Conservation (phyloP, 148 eudicot species). For the Chenopodium berlandieri region DNA sequence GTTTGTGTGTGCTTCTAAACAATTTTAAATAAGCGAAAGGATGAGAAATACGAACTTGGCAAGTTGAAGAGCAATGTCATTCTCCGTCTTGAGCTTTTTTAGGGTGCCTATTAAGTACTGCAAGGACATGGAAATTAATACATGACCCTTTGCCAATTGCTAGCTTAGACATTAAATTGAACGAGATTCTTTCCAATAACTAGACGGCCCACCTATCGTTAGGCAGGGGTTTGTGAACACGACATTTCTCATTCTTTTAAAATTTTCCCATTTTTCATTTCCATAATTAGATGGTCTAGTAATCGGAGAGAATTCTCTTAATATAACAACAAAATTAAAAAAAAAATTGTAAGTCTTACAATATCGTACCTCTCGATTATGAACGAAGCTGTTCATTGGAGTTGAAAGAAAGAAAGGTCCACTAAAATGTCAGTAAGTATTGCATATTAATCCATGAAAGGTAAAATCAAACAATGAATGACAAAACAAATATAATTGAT, state of each 20-base stretch:
- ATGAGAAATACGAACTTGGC: slow-evolving; percentile 35
- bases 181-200: background rate
- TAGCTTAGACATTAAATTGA: background rate
- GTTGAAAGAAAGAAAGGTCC: background rate
- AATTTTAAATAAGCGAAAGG: background rate
- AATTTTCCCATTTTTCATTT: no score
- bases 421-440: slow-evolving; percentile 1
- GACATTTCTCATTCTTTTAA: no score
- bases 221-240: no score
- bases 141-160: background rate
- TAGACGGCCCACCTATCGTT: background rate
- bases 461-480: background rate
- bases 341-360: background rate
- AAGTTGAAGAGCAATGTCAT: slow-evolving; percentile 56
- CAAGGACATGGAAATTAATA: slow-evolving; percentile 8
- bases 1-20: background rate
- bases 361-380: slow-evolving; percentile 44
- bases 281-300: background rate
- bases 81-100: slow-evolving; percentile 60
- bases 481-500: background rate
- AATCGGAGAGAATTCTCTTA: no score
- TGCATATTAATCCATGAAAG: background rate
- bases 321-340: background rate
- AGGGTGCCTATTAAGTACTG: slow-evolving; percentile 57
- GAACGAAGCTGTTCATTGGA: slow-evolving; percentile 33